phyloP scores from a whole-genome alignment of 257 asterid species.

The Striga asiatica region DNA sequence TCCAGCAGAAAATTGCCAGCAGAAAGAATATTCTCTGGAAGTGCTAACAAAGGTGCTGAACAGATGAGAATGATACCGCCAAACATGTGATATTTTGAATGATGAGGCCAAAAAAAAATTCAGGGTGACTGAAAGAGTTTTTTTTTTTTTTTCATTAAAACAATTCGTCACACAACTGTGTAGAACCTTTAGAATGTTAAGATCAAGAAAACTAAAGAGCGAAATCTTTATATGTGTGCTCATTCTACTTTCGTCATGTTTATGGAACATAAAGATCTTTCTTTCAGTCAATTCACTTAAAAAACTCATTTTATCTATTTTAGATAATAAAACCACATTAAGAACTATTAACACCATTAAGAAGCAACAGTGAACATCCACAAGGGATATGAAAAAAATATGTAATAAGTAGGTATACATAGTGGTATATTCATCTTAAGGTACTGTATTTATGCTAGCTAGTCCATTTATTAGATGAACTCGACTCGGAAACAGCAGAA shows the following conservation, averaged over 20 bases:
- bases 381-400: not conserved
- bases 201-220: not conserved
- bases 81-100: not conserved
- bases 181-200: not conserved
- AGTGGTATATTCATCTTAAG: not conserved
- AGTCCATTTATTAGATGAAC: not conserved
- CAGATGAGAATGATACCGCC: not conserved
- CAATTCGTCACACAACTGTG: too few relatives aligned
- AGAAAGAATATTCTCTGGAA: not conserved
- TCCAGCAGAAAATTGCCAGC: slow-evolving; percentile 8
- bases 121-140: too few relatives aligned
- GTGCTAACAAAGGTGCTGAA: not conserved
- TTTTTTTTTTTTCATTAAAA: too few relatives aligned
- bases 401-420: not conserved
- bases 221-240: not conserved
- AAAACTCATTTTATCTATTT: not conserved
- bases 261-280: not conserved
- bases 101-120: not conserved
- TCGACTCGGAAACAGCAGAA: not conserved
- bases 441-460: not conserved
- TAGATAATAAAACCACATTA: not conserved
- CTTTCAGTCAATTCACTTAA: not conserved
- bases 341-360: not conserved
- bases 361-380: not conserved
- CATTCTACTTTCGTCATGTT: not conserved